Evolutionary conservation across 2,329 filamentous ascomycete species (phyloP).

Genomic region (Nemania sp.): DNA sequence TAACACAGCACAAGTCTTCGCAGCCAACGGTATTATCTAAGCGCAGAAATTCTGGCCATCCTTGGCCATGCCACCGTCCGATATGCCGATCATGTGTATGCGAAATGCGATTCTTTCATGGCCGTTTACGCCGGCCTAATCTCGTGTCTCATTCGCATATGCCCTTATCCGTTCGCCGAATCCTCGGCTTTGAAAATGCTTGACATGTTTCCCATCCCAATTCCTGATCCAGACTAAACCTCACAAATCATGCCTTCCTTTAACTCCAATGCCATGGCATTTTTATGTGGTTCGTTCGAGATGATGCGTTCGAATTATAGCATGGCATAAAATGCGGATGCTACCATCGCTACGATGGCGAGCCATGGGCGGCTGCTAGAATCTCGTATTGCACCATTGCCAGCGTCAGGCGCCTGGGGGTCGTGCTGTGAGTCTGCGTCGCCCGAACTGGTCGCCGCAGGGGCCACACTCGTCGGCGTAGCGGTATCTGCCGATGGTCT

Average conservation of each 20-base stretch:
- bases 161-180: background rate
- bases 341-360: constrained; percentile 5
- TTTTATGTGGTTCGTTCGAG: background rate
- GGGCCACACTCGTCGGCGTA: background rate
- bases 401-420: constrained; percentile 23
- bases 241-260: background rate
- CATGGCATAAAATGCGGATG: constrained; percentile 12
- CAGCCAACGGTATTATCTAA: constrained; percentile 17
- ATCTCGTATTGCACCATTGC: constrained; percentile 8
- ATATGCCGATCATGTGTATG: background rate
- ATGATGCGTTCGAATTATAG: constrained; percentile 11
- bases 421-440: constrained; percentile 3
- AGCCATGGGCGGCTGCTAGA: constrained; percentile 5
- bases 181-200: background rate
- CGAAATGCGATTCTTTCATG: background rate
- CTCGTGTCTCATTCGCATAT: constrained; percentile 3
- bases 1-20: background rate
- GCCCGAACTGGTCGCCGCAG: constrained; percentile 1
- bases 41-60: background rate
- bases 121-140: background rate
- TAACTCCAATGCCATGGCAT: constrained; percentile 10
- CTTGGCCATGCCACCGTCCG: background rate
- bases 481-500: constrained; percentile 3
- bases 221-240: background rate
- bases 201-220: constrained; percentile 1